Base-by-base conservation (phyloP, 2,329 filamentous ascomycete species). In the Beauveria caledonica region DNA sequence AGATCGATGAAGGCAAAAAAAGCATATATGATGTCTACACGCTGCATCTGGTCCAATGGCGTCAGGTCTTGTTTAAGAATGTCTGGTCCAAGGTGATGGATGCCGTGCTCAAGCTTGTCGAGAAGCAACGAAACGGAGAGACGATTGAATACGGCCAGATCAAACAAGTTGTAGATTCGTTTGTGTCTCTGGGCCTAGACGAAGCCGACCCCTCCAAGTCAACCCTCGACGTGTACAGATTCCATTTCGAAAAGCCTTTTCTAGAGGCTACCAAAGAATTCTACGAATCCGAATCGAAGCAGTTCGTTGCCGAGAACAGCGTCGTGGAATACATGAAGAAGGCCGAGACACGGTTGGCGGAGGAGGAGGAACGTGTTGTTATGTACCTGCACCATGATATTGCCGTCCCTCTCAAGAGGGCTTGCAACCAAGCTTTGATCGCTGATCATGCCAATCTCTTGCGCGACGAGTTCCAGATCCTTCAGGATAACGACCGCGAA, bases 301-400 rank as follows among this genome's bases (percentile, higher is more conserved):
- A 92, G 64, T 99, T 99, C 71, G 86, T 99, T 39, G 90, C 92
- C 11, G 93, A 97, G 73, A 99, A 99, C 72, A 96, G 89, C 64
- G 92, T 99, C 4, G 92, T 99, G 39, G 94, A 99, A 71, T 99
- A 97, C 76, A 97, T 99, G 94, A 97, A 97, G 80, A 99, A 99
- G 82, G 95, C 94, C 0, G 93, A 97, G 76, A 77, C 85, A 46
- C 87, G 94, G 36, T 77, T 99, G 63, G 85, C 90, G 8, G 94
- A 99, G 74, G 94, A 99, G 74, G 94, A 96, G 76, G 90, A 93
- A 70, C 90, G 94, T 27, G 94, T 99, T 10, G 86, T 86, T 65
- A 85, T 97, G 70, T 99, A 96, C 70, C 81, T 99, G 50, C 91
- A 97, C 69, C 85, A 86, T 40, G 94, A 99, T 73, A 97, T 97